phyloP scores from a whole-genome alignment of 495 filamentous ascomycete genomes.

The Penicillium psychrofluorescens region DNA sequence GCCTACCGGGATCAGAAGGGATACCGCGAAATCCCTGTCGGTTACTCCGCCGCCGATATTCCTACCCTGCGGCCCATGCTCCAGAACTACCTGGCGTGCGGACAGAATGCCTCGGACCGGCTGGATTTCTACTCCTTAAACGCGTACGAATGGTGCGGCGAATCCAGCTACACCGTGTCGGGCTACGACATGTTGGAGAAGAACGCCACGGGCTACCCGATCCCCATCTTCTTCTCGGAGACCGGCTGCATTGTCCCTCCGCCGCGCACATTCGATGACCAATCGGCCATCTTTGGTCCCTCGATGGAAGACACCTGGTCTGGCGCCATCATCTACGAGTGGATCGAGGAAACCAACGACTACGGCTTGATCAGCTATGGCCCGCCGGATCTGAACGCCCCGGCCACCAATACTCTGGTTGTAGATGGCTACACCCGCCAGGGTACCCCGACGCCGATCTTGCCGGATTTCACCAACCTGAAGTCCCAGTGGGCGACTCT shows the following conservation, averaged over 20 bases:
- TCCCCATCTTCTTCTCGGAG: slow-evolving; percentile 83
- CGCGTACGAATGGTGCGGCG: slow-evolving; percentile 81
- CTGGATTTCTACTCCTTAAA: slow-evolving; percentile 84
- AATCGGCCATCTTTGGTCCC: slow-evolving; percentile 63
- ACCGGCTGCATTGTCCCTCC: slow-evolving; percentile 64
- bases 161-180: slow-evolving; percentile 55
- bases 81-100: slow-evolving; percentile 82
- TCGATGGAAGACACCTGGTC: slow-evolving; percentile 73
- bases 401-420: slow-evolving; percentile 39
- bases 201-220: slow-evolving; percentile 51
- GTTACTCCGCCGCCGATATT: slow-evolving; percentile 89
- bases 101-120: slow-evolving; percentile 55
- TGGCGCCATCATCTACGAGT: slow-evolving; percentile 82
- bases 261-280: slow-evolving; percentile 71
- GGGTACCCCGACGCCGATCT: slow-evolving; percentile 67
- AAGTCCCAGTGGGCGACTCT: slow-evolving; percentile 69
- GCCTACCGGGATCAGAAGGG: slow-evolving; percentile 66
- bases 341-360: slow-evolving; percentile 78
- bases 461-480: slow-evolving; percentile 72
- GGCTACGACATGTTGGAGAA: slow-evolving; percentile 63
- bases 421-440: slow-evolving; percentile 59
- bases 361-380: slow-evolving; percentile 84
- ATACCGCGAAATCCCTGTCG: slow-evolving; percentile 79
- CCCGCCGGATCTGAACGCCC: slow-evolving; percentile 16
- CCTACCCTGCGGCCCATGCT: slow-evolving; percentile 73